Percentiles rank a stretch among this genome's conserved stretches.
Evolutionary conservation across 1,284 basidiomycete genomes (phyloP).

Genomic region (Uromyces viciae-fabae): DNA sequence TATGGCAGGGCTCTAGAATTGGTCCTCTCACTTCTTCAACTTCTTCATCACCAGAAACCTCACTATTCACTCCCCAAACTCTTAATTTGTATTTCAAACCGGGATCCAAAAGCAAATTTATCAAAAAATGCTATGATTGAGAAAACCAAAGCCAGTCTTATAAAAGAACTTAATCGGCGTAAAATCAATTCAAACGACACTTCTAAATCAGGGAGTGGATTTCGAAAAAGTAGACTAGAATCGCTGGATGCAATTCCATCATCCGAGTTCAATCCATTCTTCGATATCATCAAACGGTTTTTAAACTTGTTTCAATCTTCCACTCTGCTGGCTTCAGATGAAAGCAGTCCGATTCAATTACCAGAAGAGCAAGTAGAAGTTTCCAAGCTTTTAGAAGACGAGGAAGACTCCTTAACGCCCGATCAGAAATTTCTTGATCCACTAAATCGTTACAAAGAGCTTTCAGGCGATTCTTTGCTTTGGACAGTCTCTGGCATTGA

Average conservation of each 20-base stretch:
- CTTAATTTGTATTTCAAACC: slow-evolving; percentile 28
- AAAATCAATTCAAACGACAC: slow-evolving; percentile 2
- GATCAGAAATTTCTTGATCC: not conserved
- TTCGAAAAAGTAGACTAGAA: slow-evolving; percentile 29
- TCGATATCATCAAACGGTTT: slow-evolving; percentile 28
- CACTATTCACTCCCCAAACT: slow-evolving; percentile 23
- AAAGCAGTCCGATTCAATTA: slow-evolving; percentile 1
- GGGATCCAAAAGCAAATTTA: not conserved
- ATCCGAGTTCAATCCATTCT: slow-evolving; percentile 25
- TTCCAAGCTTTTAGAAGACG: slow-evolving; percentile 22
- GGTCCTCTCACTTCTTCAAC: slow-evolving; percentile 28
- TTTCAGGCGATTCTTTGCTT: slow-evolving; percentile 20
- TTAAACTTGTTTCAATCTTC: not conserved
- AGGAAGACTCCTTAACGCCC: slow-evolving; percentile 9
- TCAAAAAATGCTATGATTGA: not conserved
- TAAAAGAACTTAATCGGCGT: slow-evolving; percentile 39
- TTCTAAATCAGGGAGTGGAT: not conserved
- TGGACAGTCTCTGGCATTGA: slow-evolving; percentile 32
- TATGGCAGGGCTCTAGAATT: slow-evolving; percentile 20
- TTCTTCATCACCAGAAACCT: slow-evolving; percentile 14
- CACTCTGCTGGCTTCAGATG: not conserved
- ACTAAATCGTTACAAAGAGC: slow-evolving; percentile 30
- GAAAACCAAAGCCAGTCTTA: slow-evolving; percentile 24
- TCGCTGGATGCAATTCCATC: slow-evolving; percentile 31
- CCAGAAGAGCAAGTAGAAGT: slow-evolving; percentile 37